Conservation (phyloP, 75 land plant genomes). For the Picea sitchensis region DNA sequence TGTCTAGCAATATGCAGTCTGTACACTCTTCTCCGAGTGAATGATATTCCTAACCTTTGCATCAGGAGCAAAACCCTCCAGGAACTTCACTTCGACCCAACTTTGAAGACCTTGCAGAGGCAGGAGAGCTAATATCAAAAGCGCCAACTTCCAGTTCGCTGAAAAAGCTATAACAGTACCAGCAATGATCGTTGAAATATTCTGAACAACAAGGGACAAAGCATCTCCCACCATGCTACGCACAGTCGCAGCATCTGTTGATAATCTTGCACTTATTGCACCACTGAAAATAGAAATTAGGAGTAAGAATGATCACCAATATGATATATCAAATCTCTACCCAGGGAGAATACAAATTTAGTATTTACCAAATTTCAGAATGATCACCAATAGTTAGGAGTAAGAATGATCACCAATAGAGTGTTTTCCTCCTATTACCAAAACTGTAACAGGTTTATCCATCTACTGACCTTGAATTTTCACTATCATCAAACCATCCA, state of each 20-base stretch:
- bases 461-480: constrained; percentile 44
- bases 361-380: no score
- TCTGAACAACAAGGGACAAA: constrained; percentile 45
- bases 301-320: constrained; percentile 3
- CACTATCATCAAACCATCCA: constrained; percentile 48
- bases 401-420: no score
- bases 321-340: no score
- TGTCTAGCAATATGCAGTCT: no score
- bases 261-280: constrained; percentile 52
- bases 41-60: constrained; percentile 36
- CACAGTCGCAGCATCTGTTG: constrained; percentile 52
- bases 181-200: constrained; percentile 30
- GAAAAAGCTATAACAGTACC: constrained; percentile 41
- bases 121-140: constrained; percentile 32
- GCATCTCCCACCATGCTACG: constrained; percentile 47
- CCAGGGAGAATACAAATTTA: no score
- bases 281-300: constrained; percentile 35
- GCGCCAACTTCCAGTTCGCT: constrained; percentile 46
- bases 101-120: constrained; percentile 48
- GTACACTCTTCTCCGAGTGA: neutral
- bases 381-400: no score
- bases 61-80: constrained; percentile 54
- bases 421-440: no score
- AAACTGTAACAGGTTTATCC: neutral
- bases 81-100: constrained; percentile 35